Conservation (phyloP, 2,329 filamentous ascomycete species). For the Beauveria scarabaeidicola region DNA sequence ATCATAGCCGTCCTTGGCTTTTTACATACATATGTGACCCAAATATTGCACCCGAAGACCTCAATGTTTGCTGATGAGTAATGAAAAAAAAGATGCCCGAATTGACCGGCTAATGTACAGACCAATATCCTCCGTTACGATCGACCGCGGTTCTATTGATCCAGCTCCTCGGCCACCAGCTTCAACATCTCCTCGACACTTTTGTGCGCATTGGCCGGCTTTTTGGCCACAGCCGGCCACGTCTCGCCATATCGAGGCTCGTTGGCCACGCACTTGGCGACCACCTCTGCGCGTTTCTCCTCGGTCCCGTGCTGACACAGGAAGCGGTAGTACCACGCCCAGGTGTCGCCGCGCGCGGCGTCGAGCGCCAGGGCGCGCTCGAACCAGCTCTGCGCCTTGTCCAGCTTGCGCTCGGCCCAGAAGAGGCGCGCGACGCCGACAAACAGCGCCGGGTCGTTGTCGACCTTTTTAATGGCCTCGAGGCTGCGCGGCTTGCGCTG, state of each 20-base stretch:
- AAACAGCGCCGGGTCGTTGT: slow-evolving; percentile 83
- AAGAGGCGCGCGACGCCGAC: slow-evolving; percentile 91
- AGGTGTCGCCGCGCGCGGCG: slow-evolving; percentile 79
- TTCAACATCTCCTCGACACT: slow-evolving; percentile 73
- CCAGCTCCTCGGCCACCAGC: slow-evolving; percentile 53
- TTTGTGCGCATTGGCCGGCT: slow-evolving; percentile 70
- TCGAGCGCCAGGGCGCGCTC: slow-evolving; percentile 89
- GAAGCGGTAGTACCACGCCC: slow-evolving; percentile 98
- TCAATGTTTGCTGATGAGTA: neutral
- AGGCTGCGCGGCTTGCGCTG: slow-evolving; percentile 85
- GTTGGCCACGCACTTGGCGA: slow-evolving; percentile 69
- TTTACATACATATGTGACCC: neutral
- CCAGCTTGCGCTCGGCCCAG: slow-evolving; percentile 85
- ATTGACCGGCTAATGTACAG: slow-evolving; percentile 1
- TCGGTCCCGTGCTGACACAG: slow-evolving; percentile 84
- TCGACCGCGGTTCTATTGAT: slow-evolving; percentile 17
- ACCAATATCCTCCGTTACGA: neutral
- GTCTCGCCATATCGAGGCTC: slow-evolving; percentile 90
- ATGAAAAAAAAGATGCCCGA: neutral
- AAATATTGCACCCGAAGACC: neutral
- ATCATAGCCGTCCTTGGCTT: neutral
- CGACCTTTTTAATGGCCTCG: slow-evolving; percentile 94
- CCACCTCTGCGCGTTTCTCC: slow-evolving; percentile 80
- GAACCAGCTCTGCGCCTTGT: slow-evolving; percentile 95
- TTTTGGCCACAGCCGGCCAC: slow-evolving; percentile 82